Base-by-base conservation (phyloP, 2,329 filamentous ascomycete species). In the Xylariomycetidae sp. region DNA sequence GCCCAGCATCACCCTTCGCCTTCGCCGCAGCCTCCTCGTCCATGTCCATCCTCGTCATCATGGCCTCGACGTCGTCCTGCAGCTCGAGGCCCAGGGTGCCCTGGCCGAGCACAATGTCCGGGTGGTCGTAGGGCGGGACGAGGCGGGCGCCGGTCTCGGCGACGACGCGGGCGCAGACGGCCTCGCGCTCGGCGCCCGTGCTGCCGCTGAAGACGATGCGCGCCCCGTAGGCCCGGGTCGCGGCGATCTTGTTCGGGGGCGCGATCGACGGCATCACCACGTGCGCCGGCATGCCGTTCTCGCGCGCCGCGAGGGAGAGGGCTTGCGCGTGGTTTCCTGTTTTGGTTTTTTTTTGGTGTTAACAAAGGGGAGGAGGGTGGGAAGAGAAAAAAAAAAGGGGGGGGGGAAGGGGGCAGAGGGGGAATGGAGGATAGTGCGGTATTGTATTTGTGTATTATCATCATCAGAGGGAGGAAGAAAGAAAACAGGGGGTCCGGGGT, bases 251-350 rank as follows among this genome's bases (percentile, higher is more conserved):
- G 42, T 80, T 81, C n/a, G 85, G 76, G 0, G 85, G 82, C 36
- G 81, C 83, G 54, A 92, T 92, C n/a, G 64, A 59, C 0, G 90
- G 90, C 90, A 97, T 97, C 38, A 97, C 81, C 53, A 97, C 89
- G 64, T 90, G 78, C 0, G 88, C 87, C 9, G 83, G 82, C 42
- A 96, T 80, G 33, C 69, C 65, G 54, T 83, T 77, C 23, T 81
- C 81, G 13, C 70, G 71, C 3, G 90, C 88, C 0, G 90, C 90
- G 31, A 96, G 81, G 2, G 90, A 79, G 36, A 97, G 79, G 2
- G 92, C 90, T 68, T 95, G 88, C 0, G 90, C 90, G 57, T 97
- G 92, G 63, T 97, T 97, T 39, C 90, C 89, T 90, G 43, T 25
- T 3, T 22, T n/a, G 30, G 31, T n/a, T n/a, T n/a, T n/a, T n/a